Evolutionary conservation across 192 early-diverging fungal species (phyloP), one percentile per base, ranked within the genome.

Genomic region (Gorgonomyces haynaldii): DNA sequence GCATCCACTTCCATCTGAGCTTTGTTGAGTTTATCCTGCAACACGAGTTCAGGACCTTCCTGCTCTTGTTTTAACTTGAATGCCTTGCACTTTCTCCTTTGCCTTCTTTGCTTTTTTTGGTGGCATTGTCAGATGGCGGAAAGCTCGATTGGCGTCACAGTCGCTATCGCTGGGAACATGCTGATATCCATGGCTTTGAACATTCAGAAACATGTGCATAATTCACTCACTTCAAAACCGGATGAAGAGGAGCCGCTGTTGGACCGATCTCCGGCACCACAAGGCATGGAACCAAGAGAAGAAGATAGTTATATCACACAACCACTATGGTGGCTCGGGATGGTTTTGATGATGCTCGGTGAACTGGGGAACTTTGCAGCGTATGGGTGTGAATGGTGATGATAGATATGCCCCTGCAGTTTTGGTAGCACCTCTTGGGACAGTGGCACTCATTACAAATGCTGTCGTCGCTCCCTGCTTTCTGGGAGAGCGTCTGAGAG

Each of bases 351-450:
- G 83, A 52, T 77, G 1, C 41, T 74, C 9, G 78, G 78, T 37
- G 72, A 79, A 39, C 56, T 62, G 19, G 67, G 76, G 57, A 79
- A 55, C 65, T 79, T 61, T 31, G 39, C 69, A 58, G 83, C 83
- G 1, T 85, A 85, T 56, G 83, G 79, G 6, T 8, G 5, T 31
- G 5, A 31, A 31, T 31, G 5, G 5, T 12, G 12, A 31, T 31
- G 5, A 31, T 8, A 12, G 42, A n/a, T 85, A 79, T 57, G 81
- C 83, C 8, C 79, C 78, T 17, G 80, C 83, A 15, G 82, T 82
- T 9, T 67, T 80, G 3, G 72, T 85, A 45, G 79, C 83, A 15
- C 83, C 83, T 0, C 49, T 85, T 22, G 83, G 83, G n/a, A 85
- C 83, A 0, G 78, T 79, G 9, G 74, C 81, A 0, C 44, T 85